These are phyloP conservation scores for Yamadazyma diospyri DNA, from an alignment of 1,139 yeast species.

Conservation along the genomic window DNA sequence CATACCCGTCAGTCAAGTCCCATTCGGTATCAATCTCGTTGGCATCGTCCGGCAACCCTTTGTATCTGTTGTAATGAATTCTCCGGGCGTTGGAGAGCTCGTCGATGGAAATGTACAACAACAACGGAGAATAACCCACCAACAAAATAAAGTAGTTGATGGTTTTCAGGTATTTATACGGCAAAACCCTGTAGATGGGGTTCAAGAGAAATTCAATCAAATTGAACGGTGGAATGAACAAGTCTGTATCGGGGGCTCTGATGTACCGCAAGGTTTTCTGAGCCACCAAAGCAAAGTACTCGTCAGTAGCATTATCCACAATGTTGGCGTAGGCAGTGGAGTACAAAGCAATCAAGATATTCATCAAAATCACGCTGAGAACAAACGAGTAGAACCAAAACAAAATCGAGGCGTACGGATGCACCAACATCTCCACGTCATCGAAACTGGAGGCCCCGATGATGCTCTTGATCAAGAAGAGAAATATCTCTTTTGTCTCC, in stretches of 20 bases:
- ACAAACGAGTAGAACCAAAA: conserved; percentile 77
- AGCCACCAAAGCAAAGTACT: conserved; percentile 80
- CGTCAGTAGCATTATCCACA: conserved; percentile 76
- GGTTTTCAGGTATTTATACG: conserved; percentile 24
- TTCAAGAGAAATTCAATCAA: conserved; percentile 55
- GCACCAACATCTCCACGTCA: conserved; percentile 68
- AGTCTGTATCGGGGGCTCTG: conserved; percentile 84
- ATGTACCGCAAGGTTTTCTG: conserved; percentile 79
- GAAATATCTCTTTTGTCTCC: conserved; percentile 61
- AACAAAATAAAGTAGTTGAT: conserved; percentile 57
- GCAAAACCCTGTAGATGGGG: conserved; percentile 31
- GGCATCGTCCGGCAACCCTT: conserved; percentile 72
- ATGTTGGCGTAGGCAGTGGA: conserved; percentile 81
- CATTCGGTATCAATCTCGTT: conserved; percentile 77
- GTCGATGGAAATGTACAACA: conserved; percentile 55
- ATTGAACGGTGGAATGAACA: conserved; percentile 84
- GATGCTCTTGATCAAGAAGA: conserved; percentile 66
- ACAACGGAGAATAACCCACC: conserved; percentile 64
- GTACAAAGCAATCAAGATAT: conserved; percentile 79
- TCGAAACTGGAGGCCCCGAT: conserved; percentile 72
- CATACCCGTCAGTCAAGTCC: conserved; percentile 80
- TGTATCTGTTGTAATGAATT: conserved; percentile 66
- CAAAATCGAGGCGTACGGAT: conserved; percentile 77
- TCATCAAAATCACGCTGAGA: conserved; percentile 69
- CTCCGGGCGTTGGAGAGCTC: conserved; percentile 68